Conservation (phyloP, 495 filamentous ascomycete genomes). For the Neurospora sp. region DNA sequence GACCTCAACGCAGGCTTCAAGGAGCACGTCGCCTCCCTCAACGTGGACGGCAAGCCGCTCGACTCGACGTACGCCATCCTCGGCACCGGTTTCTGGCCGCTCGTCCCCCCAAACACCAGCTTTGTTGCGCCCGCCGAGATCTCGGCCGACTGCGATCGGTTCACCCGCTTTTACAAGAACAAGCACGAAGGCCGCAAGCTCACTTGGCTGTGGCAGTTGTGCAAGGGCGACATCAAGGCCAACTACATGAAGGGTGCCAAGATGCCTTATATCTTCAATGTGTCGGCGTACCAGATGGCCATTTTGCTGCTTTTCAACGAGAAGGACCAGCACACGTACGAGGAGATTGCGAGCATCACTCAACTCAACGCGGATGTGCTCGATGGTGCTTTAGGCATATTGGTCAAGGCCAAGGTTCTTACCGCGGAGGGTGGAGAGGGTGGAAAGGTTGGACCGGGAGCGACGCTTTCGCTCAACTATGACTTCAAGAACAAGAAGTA, state of each 20-base stretch:
- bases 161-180: conserved; percentile 82
- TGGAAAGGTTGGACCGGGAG: conserved; percentile 65
- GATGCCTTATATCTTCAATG: conserved; percentile 92
- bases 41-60: conserved; percentile 25
- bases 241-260: conserved; percentile 85
- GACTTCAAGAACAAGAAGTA: conserved; percentile 98
- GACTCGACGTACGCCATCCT: conserved; percentile 81
- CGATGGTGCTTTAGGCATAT: conserved; percentile 72
- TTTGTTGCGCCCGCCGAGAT: conserved; percentile 84
- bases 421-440: conserved; percentile 50
- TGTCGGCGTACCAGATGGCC: conserved; percentile 95
- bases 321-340: conserved; percentile 70
- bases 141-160: conserved; percentile 75
- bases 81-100: conserved; percentile 96
- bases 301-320: conserved; percentile 96
- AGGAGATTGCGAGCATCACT: conserved; percentile 75
- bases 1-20: conserved; percentile 86
- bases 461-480: conserved; percentile 72
- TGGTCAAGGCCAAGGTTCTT: conserved; percentile 87
- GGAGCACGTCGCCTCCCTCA: conserved; percentile 43
- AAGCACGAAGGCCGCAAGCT: conserved; percentile 96
- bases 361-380: conserved; percentile 68
- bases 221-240: conserved; percentile 91
- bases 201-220: conserved; percentile 96
- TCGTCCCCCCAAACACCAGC: conserved; percentile 70